Percentiles rank a stretch among this genome's conserved stretches.
Evolutionary conservation across 768 basidiomycete species (phyloP).

Genomic region (Pisolithus tinctorius): DNA sequence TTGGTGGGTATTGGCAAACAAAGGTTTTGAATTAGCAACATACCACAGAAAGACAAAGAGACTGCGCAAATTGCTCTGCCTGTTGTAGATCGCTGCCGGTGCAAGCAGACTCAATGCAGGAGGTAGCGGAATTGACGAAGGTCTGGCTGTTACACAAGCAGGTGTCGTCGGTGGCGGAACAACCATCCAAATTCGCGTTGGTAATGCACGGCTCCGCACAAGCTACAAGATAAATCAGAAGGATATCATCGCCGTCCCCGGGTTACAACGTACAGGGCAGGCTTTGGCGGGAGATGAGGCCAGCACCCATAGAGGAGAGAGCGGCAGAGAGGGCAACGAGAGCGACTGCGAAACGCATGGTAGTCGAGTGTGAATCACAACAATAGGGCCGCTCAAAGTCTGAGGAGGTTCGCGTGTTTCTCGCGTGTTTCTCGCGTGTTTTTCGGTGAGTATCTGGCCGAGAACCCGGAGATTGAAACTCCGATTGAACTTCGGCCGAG

Average conservation of each 20-base stretch:
- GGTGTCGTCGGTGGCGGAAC: conserved; percentile 40
- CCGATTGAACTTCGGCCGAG: no score
- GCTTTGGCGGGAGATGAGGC: conserved; percentile 14
- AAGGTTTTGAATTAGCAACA: conserved; percentile 15
- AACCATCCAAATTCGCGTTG: conserved; percentile 37
- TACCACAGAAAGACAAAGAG: conserved; percentile 45
- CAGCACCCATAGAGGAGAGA: conserved; percentile 12
- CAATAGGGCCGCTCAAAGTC: not conserved
- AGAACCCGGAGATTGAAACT: no score
- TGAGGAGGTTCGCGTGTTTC: no score
- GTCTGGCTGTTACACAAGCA: conserved; percentile 50
- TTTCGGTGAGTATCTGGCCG: no score
- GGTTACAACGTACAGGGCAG: conserved; percentile 16
- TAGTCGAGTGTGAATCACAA: not conserved
- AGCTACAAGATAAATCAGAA: conserved; percentile 25
- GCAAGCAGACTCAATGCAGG: conserved; percentile 47
- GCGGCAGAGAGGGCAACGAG: conserved; percentile 9
- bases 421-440: no score
- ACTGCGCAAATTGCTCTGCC: conserved; percentile 36
- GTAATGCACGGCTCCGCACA: conserved; percentile 48
- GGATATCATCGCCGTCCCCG: not conserved
- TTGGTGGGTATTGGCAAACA: not conserved
- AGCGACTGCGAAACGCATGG: conserved; percentile 14
- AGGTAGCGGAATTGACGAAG: conserved; percentile 41
- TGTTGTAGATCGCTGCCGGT: conserved; percentile 35